A percentile compares a stretch with the other conserved stretches of the same genome.
These are phyloP conservation scores for Pleurotus citrinopileatus DNA, from an alignment of 768 basidiomycete species.

Conservation along the genomic window DNA sequence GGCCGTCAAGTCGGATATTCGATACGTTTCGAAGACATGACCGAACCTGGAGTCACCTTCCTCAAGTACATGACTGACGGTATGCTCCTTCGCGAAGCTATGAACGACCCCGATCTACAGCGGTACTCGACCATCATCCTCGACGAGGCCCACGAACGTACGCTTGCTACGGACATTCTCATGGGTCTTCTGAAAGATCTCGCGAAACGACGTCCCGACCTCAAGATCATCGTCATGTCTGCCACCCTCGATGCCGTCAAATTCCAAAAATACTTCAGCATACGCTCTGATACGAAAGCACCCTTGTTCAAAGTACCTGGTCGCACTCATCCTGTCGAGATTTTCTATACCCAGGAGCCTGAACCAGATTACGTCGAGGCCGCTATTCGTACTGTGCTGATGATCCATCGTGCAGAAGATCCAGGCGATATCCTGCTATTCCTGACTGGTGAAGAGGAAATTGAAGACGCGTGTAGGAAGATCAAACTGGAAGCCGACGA, in stretches of 20 bases:
- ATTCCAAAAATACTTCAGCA: slow-evolving; percentile 91
- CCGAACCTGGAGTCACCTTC: slow-evolving; percentile 86
- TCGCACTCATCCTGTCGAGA: slow-evolving; percentile 92
- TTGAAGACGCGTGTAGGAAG: slow-evolving; percentile 93
- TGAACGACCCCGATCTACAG: slow-evolving; percentile 88
- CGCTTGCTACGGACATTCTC: slow-evolving; percentile 95
- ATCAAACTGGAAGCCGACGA: slow-evolving; percentile 91
- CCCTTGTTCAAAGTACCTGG: slow-evolving; percentile 91
- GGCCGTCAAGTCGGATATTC: slow-evolving; percentile 97
- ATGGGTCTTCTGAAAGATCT: slow-evolving; percentile 94
- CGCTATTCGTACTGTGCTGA: slow-evolving; percentile 91
- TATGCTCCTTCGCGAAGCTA: slow-evolving; percentile 97
- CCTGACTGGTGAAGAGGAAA: slow-evolving; percentile 98
- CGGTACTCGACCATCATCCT: slow-evolving; percentile 98
- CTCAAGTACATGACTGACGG: slow-evolving; percentile 99
- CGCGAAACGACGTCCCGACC: slow-evolving; percentile 75
- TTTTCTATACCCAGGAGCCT: slow-evolving; percentile 90
- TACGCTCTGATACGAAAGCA: slow-evolving; percentile 44
- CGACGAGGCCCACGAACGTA: slow-evolving; percentile 98
- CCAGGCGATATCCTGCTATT: slow-evolving; percentile 92
- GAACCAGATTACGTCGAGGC: slow-evolving; percentile 97
- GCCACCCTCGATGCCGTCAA: slow-evolving; percentile 96
- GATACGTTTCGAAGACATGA: slow-evolving; percentile 98
- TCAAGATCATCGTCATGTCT: slow-evolving; percentile 98
- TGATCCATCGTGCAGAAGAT: slow-evolving; percentile 96